Conservation (phyloP, 1,284 basidiomycete genomes). For the Cutaneotrichosporon mucoides region DNA sequence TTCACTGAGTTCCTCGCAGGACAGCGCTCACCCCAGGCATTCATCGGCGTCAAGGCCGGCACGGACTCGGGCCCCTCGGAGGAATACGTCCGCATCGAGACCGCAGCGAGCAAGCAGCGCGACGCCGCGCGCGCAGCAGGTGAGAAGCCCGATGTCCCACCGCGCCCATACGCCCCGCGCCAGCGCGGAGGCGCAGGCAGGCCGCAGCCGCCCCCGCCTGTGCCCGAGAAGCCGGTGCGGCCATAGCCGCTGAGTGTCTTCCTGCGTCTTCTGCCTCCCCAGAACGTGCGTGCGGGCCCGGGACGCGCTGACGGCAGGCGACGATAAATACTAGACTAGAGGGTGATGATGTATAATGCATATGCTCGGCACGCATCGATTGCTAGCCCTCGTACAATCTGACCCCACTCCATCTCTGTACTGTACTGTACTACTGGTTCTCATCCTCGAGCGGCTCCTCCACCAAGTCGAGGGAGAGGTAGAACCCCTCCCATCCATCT, state of each 20-base stretch:
- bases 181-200: background rate
- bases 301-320: background rate
- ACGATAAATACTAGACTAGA: background rate
- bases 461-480: conserved; percentile 37
- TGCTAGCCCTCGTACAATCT: no score
- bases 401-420: no score
- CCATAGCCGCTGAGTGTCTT: no score
- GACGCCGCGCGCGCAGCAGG: conserved; percentile 30
- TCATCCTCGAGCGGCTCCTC: conserved; percentile 15
- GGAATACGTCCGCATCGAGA: conserved; percentile 81
- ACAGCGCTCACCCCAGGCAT: conserved; percentile 30
- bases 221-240: background rate
- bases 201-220: background rate
- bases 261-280: no score
- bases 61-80: conserved; percentile 38
- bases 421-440: no score
- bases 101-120: conserved; percentile 51
- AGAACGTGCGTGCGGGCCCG: no score
- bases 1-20: no score
- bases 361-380: no score
- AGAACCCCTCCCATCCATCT: conserved; percentile 44
- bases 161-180: background rate
- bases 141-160: background rate
- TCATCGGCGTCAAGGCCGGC: conserved; percentile 58
- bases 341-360: conserved; percentile 12